Conservation (phyloP, 2,329 filamentous ascomycete genomes). For the Gliomastix tumulicola region DNA sequence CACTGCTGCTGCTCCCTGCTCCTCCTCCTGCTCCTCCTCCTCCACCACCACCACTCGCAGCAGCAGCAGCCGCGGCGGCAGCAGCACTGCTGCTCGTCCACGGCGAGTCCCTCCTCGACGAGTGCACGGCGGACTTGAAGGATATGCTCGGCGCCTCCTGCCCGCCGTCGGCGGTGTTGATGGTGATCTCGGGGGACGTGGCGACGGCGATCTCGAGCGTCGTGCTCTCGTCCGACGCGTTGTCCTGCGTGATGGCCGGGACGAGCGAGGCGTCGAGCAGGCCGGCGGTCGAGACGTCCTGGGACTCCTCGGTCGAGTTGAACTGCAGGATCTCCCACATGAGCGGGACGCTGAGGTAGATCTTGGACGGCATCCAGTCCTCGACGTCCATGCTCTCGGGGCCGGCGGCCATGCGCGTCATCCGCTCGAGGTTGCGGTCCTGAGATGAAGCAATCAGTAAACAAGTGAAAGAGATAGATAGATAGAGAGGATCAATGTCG, state of each 20-base stretch:
- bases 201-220: constrained; percentile 42
- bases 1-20: no score
- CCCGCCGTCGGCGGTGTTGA: constrained; percentile 43
- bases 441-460: constrained; percentile 14
- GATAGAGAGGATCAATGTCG: no score
- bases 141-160: constrained; percentile 37
- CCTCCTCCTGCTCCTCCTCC: neutral
- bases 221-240: constrained; percentile 24
- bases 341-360: constrained; percentile 42
- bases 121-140: constrained; percentile 18
- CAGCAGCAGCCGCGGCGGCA: no score
- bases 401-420: constrained; percentile 40
- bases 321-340: constrained; percentile 47
- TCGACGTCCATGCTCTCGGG: constrained; percentile 38
- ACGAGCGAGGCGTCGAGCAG: constrained; percentile 35
- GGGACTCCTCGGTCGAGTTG: constrained; percentile 29
- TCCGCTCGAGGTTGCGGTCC: constrained; percentile 39
- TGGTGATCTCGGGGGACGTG: constrained; percentile 41
- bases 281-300: constrained; percentile 24
- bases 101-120: constrained; percentile 13
- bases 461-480: neutral
- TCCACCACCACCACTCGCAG: neutral
- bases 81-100: constrained; percentile 8
- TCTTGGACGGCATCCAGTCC: constrained; percentile 45
- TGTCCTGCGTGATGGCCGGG: constrained; percentile 17